A percentile compares a stretch with the other conserved stretches of the same genome.
Evolutionary conservation across 139 green algal species (phyloP).

Genomic region (Mychonastes homosphaera): DNA sequence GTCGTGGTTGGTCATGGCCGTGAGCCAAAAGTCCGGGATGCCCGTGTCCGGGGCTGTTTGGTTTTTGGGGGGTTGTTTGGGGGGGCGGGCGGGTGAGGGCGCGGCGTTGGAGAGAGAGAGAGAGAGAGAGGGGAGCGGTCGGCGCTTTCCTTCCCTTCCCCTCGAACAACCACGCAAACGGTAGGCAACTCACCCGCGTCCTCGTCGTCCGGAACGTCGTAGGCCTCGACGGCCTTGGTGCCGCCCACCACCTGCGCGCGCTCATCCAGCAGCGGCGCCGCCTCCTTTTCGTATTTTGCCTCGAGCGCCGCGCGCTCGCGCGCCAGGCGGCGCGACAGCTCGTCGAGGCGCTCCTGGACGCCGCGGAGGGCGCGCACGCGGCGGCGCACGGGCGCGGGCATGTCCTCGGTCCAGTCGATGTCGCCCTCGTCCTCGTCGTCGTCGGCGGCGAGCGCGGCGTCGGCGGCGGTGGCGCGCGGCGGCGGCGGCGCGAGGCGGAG

Average conservation of each 20-base stretch:
- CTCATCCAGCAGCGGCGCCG: conserved; percentile 35
- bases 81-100: neutral
- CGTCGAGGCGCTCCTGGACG: conserved; percentile 30
- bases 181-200: conserved; percentile 23
- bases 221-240: conserved; percentile 23
- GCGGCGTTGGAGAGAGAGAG: neutral
- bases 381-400: conserved; percentile 9
- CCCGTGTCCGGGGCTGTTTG: conserved; percentile 20
- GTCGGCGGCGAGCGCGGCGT: no score
- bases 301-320: conserved; percentile 40
- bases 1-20: conserved; percentile 41
- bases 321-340: conserved; percentile 21
- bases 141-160: neutral
- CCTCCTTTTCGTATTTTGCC: conserved; percentile 30
- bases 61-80: neutral
- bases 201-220: conserved; percentile 31
- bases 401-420: conserved; percentile 25
- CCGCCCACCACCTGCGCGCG: conserved; percentile 22
- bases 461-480: no score
- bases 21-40: conserved; percentile 50
- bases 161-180: neutral
- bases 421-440: no score
- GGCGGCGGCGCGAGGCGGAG: no score
- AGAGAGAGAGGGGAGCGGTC: neutral
- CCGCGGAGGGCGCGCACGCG: conserved; percentile 38